Evolutionary conservation across 2,329 filamentous ascomycete genomes (phyloP), one percentile per base, ranked within the genome.

Genomic region (Phaeosphaeria sp.): DNA sequence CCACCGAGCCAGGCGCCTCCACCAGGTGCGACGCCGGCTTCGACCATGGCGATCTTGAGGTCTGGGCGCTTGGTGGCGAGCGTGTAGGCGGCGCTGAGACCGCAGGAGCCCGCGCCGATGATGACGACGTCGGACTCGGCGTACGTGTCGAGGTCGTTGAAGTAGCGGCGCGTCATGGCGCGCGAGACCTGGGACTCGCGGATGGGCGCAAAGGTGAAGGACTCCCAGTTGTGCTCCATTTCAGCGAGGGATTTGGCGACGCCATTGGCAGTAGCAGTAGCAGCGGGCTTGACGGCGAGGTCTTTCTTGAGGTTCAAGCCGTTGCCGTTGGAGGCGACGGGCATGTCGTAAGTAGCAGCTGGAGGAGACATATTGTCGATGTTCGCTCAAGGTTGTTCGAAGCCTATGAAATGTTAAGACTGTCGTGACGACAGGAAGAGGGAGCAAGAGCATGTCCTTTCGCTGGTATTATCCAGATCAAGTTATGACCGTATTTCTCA

Each of bases 381-480:
- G 30, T 15, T 27, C 47, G 60, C 75, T 76, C 65, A 62, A 74
- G 76, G 64, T 63, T 64, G 66, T 54, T 59, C 64, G 68, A 72
- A 71, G 67, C 64, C 74, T 77, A 58, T 33, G 18, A 67, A 39
- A 50, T 57, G 72, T 76, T 72, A 76, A 72, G 69, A 47, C 25
- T 69, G 63, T 68, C 68, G 59, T 30, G 10, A 39, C 1, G 7
- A 33, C 49, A 52, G 72, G 69, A 76, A 75, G 71, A 77, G 80
- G 64, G 80, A 82, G 82, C 85, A 64, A 86, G 41, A 86, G 91
- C 92, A 96, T 96, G 92, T 96, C 90, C 93, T 96, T 95, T 93
- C 93, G 93, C 93, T 93, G 90, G 92, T 92, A 95, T 95, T 94
- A 94, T 93, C 92, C 90, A 92, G 91, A 93, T 94, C 91, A 94